Conservation (phyloP, 495 filamentous ascomycete species). For the Melanomma pulvis-pyrius region DNA sequence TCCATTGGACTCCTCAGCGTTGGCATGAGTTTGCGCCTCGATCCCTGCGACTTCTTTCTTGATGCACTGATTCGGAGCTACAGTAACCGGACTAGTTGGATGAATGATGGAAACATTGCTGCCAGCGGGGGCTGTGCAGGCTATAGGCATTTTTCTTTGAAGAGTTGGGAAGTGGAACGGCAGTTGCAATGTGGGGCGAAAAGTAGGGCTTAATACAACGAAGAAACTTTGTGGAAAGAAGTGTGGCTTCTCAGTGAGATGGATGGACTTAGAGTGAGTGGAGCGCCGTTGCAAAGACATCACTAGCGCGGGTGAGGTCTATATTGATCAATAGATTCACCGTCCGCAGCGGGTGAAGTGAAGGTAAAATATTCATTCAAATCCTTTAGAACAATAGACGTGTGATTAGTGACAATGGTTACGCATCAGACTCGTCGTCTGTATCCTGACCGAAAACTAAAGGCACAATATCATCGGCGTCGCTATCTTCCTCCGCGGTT, state of each 20-base stretch:
- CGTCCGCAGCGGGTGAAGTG: neutral
- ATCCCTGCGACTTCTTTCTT: neutral
- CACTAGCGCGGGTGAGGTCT: neutral
- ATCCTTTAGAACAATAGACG: neutral
- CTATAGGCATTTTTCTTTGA: neutral
- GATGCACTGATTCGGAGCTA: neutral
- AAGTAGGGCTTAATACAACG: neutral
- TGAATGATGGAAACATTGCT: neutral
- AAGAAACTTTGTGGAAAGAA: neutral
- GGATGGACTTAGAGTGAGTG: neutral
- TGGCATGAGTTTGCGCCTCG: neutral
- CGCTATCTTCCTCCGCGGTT: neutral
- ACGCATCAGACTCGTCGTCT: constrained; percentile 30
- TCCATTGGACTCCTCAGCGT: neutral
- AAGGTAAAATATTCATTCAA: neutral
- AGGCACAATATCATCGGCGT: constrained; percentile 31
- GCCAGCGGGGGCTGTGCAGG: neutral
- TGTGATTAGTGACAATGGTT: neutral
- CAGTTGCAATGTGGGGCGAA: neutral
- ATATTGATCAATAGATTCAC: neutral
- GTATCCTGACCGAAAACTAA: constrained; percentile 37
- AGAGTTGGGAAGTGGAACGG: neutral
- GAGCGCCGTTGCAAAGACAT: neutral
- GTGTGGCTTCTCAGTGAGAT: neutral
- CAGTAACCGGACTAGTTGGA: no score